Evolutionary conservation across 495 filamentous ascomycete genomes (phyloP).

Genomic region (Aspergillus nanangensis): DNA sequence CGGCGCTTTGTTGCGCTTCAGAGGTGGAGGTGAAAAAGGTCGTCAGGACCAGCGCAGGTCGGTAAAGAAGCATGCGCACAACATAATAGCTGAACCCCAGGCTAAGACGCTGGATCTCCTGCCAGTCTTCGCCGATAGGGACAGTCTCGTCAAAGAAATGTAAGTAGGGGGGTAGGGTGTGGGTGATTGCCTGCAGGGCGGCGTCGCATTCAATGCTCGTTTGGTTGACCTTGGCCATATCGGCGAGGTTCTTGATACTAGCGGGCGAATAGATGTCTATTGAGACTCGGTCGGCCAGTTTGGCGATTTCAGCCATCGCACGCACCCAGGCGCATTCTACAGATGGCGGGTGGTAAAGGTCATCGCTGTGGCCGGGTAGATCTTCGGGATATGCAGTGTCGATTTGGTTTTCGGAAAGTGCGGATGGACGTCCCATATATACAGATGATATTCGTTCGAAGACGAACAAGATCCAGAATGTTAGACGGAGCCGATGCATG

Average conservation of each 20-base stretch:
- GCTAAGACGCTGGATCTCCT: slow-evolving; percentile 10
- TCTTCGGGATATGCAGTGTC: slow-evolving; percentile 11
- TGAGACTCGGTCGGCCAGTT: slow-evolving; percentile 7
- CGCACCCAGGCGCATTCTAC: slow-evolving; percentile 7
- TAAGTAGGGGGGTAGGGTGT: slow-evolving; percentile 4
- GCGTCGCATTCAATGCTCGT: slow-evolving; percentile 5
- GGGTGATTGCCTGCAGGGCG: slow-evolving; percentile 5
- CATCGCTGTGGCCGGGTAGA: not conserved
- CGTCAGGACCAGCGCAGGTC: slow-evolving; percentile 9
- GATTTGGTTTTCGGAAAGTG: slow-evolving; percentile 7
- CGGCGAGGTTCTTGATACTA: slow-evolving; percentile 3
- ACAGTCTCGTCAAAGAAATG: slow-evolving; percentile 9
- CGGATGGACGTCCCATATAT: slow-evolving; percentile 7
- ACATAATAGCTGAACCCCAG: slow-evolving; percentile 4
- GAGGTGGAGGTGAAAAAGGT: slow-evolving; percentile 5
- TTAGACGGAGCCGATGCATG: slow-evolving; percentile 9
- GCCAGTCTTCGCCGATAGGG: slow-evolving; percentile 6
- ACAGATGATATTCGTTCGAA: slow-evolving; percentile 11
- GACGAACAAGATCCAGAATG: slow-evolving; percentile 8
- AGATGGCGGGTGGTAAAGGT: not conserved
- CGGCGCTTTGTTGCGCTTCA: not conserved
- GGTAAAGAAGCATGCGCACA: slow-evolving; percentile 5
- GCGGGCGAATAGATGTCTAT: slow-evolving; percentile 8
- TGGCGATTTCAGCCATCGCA: slow-evolving; percentile 8
- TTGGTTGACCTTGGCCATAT: slow-evolving; percentile 5